A percentile compares a stretch with the other conserved stretches of the same genome.
These are phyloP conservation scores for Moesziomyces sp. DNA, from an alignment of 1,284 basidiomycete species.

Conservation along the genomic window DNA sequence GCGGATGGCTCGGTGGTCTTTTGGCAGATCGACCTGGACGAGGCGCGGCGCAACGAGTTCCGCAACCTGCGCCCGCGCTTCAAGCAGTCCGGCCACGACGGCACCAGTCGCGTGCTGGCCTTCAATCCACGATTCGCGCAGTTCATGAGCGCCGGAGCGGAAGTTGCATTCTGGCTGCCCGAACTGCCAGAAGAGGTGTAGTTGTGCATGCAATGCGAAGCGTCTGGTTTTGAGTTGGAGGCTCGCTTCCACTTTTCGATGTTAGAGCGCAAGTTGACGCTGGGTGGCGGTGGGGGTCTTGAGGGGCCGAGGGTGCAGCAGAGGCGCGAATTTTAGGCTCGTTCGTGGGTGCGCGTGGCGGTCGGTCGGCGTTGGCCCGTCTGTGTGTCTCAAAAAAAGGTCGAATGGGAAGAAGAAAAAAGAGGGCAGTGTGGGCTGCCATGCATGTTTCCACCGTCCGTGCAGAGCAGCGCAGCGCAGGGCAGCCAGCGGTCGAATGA, in stretches of 20 bases:
- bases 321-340: background rate
- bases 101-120: conserved; percentile 47
- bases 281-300: background rate
- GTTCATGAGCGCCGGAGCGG: conserved; percentile 52
- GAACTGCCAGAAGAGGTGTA: conserved; percentile 40
- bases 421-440: background rate
- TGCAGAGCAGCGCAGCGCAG: conserved; percentile 5
- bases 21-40: conserved; percentile 54
- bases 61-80: conserved; percentile 21
- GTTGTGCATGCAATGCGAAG: background rate
- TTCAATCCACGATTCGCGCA: conserved; percentile 63
- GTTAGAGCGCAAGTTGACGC: background rate
- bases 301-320: background rate
- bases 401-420: too few relatives aligned
- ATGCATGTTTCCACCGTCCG: conserved; percentile 17
- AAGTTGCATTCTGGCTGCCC: conserved; percentile 64
- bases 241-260: background rate
- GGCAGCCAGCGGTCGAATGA: background rate
- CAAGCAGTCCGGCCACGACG: conserved; percentile 53
- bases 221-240: too few relatives aligned
- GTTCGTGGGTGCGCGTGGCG: background rate
- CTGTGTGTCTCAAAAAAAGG: background rate
- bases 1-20: conserved; percentile 32
- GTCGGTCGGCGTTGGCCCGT: background rate
- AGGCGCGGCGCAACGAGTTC: conserved; percentile 29